A percentile compares a stretch with the other conserved stretches of the same genome.
Evolutionary conservation across 1,139 yeast species (phyloP).

Genomic region (Zygoascus sp.): DNA sequence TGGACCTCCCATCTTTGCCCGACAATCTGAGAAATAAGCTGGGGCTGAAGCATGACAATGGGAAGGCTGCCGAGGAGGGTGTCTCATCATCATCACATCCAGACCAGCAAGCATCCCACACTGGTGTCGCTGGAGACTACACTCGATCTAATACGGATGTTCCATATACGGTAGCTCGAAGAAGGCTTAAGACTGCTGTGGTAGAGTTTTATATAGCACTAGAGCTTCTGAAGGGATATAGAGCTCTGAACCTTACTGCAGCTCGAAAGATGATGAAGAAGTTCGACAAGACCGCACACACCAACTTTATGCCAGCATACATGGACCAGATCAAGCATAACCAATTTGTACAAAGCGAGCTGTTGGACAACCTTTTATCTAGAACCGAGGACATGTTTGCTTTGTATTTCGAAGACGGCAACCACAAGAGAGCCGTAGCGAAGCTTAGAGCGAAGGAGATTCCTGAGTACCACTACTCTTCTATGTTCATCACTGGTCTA

Average conservation of each 20-base stretch:
- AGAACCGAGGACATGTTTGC: slow-evolving; percentile 69
- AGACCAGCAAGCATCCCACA: slow-evolving; percentile 7
- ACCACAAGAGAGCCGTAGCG: slow-evolving; percentile 69
- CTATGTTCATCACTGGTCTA: slow-evolving; percentile 46
- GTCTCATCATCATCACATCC: slow-evolving; percentile 10
- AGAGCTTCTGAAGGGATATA: slow-evolving; percentile 71
- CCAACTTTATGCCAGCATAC: slow-evolving; percentile 48
- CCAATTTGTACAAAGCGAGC: slow-evolving; percentile 61
- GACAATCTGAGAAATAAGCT: slow-evolving; percentile 16
- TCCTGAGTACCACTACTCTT: slow-evolving; percentile 34
- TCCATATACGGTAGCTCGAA: slow-evolving; percentile 63
- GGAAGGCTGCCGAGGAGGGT: background rate
- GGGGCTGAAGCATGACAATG: background rate
- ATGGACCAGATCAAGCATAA: slow-evolving; percentile 51
- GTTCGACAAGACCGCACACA: slow-evolving; percentile 68
- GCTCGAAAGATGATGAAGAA: slow-evolving; percentile 85
- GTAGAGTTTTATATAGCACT: slow-evolving; percentile 76
- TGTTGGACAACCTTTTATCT: slow-evolving; percentile 55
- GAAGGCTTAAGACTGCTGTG: slow-evolving; percentile 71
- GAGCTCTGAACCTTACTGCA: slow-evolving; percentile 78
- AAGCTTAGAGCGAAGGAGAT: slow-evolving; percentile 52
- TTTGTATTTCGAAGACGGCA: slow-evolving; percentile 64
- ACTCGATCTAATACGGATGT: slow-evolving; percentile 19
- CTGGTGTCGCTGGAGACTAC: slow-evolving; percentile 10
- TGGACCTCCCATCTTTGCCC: slow-evolving; percentile 36